Base-by-base conservation (phyloP, 2,329 filamentous ascomycete species). In the Fusarium lateritium region DNA sequence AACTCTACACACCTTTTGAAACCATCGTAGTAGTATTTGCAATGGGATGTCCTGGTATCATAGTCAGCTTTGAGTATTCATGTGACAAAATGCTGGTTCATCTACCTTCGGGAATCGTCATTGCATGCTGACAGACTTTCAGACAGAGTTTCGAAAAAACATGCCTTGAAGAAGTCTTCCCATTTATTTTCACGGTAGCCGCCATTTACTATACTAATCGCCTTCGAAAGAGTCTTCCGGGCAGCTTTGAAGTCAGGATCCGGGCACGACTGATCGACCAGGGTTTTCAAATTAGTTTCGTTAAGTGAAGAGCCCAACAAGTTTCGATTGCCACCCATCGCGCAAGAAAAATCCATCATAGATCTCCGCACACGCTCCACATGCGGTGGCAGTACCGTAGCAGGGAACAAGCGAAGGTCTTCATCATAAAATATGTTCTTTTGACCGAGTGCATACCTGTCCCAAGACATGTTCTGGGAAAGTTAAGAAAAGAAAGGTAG, bases 21-120 rank as follows among this genome's bases (percentile, higher is more conserved):
- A 2, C 21, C 56, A 11, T 72, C 67, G 15, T 71, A 72, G 38
- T 67, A 71, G 11, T 67, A 72, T n/a, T 67, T 66, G 40, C 36
- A 60, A 5, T 65, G 65, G 10, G 68, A 67, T 17, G 56, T 5
- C 61, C 62, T 14, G 4, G 19, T 3, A 2, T 4, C 7, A 11
- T 13, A 14, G 19, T 64, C 6, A 62, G 53, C 13, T 21, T 6
- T 2, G 10, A 10, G 4, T 11, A 26, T 14, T 1, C 2, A n/a
- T 3, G 3, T 1, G 6, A 7, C 7, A 28, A 14, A 14, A 24
- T 5, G 3, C 2, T 6, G 9, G 19, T 8, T 6, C 13, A 46
- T 17, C 15, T 49, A 47, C 60, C 45, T 53, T 24, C 63, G 46
- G 4, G 36, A 36, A 33, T 60, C 49, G 1, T 24, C 60, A 0